A percentile compares a stretch with the other conserved stretches of the same genome.
phyloP scores from a whole-genome alignment of 129 eudicot species.

The Daucus carota region DH1_v3.0 NC_030383.2:45186001-45186500 shows the following conservation, averaged over 20 bases:
- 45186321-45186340: constrained; percentile 36
- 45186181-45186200: constrained; percentile 49
- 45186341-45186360: constrained; percentile 30
- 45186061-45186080: constrained; percentile 35
- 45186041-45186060: constrained; percentile 28
- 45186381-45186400: constrained; percentile 38
- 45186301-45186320: constrained; percentile 44
- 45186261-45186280: constrained; percentile 17
- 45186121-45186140: constrained; percentile 26
- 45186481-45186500: constrained; percentile 36
- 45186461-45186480: constrained; percentile 23
- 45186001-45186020: constrained; percentile 43
- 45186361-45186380: constrained; percentile 23
- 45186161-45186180: constrained; percentile 22
- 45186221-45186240: constrained; percentile 49
- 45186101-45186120: constrained; percentile 51
- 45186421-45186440: constrained; percentile 49
- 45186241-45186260: constrained; percentile 24
- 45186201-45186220: constrained; percentile 49
- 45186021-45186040: constrained; percentile 34
- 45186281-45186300: constrained; percentile 42
- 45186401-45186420: constrained; percentile 53
- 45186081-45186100: constrained; percentile 49
- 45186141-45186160: constrained; percentile 36
- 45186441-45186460: constrained; percentile 45